Percentiles rank a stretch among this genome's conserved stretches.
Evolutionary conservation across 345 rosid genomes (phyloP).

Genomic region (Durio zibethinus): DNA sequence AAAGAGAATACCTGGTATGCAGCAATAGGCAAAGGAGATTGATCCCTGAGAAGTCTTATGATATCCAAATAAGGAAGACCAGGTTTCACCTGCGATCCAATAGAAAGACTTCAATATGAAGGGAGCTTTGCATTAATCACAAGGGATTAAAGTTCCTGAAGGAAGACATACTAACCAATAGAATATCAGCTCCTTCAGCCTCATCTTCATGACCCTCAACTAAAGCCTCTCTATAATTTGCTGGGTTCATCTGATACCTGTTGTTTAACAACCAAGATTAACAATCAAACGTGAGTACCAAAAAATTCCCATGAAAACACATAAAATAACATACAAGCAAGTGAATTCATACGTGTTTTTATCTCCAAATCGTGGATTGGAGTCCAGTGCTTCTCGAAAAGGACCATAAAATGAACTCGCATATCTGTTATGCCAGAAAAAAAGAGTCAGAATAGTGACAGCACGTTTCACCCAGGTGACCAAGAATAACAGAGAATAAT

Average conservation of each 20-base stretch:
- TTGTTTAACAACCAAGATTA: slow-evolving; percentile 34
- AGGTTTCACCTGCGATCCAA: slow-evolving; percentile 72
- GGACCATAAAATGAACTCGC: slow-evolving; percentile 98
- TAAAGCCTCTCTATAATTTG: slow-evolving; percentile 88
- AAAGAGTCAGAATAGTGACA: slow-evolving; percentile 9
- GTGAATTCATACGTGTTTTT: slow-evolving; percentile 67
- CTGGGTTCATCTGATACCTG: slow-evolving; percentile 98
- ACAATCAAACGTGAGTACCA: slow-evolving; percentile 14
- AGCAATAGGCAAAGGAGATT: slow-evolving; percentile 82
- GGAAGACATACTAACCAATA: slow-evolving; percentile 49
- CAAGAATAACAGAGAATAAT: background rate
- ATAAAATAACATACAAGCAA: background rate
- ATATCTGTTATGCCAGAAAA: slow-evolving; percentile 48
- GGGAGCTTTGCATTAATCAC: background rate
- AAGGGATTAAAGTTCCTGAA: slow-evolving; percentile 1
- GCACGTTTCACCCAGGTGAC: background rate
- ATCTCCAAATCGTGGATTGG: slow-evolving; percentile 94
- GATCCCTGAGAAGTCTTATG: slow-evolving; percentile 79
- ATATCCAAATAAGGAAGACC: slow-evolving; percentile 97
- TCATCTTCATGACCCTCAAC: slow-evolving; percentile 83
- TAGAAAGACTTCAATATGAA: slow-evolving; percentile 20
- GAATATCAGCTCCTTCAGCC: slow-evolving; percentile 96
- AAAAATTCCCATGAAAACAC: background rate
- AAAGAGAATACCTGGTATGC: slow-evolving; percentile 70
- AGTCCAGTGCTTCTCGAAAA: slow-evolving; percentile 86